Evolutionary conservation across 139 green algal genomes (phyloP).

Genomic region (Mychonastes homosphaera): DNA sequence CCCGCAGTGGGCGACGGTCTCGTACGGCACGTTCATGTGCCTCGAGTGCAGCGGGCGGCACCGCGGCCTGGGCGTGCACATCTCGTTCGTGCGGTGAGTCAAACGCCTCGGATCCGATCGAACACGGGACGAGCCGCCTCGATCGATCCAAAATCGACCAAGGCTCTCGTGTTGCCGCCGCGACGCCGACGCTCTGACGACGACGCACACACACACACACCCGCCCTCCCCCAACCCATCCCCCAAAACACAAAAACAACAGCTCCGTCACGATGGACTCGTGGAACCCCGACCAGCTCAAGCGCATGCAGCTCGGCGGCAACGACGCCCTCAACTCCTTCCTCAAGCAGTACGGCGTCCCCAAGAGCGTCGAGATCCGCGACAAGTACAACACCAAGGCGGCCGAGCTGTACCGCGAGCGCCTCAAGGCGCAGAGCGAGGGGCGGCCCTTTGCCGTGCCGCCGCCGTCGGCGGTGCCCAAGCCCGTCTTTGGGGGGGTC

Average conservation of each 20-base stretch:
- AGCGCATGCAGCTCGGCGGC: conserved; percentile 86
- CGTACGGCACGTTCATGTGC: conserved; percentile 97
- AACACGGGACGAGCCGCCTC: no score
- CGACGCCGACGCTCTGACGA: no score
- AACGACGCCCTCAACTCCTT: conserved; percentile 86
- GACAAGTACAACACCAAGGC: conserved; percentile 90
- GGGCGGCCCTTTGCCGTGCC: conserved; percentile 64
- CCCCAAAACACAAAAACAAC: no score
- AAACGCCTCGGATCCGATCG: no score
- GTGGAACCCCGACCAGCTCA: conserved; percentile 84
- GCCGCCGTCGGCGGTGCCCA: conserved; percentile 21
- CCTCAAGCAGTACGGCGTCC: conserved; percentile 80
- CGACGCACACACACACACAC: no score
- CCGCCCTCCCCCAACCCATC: no score
- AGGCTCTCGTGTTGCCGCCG: neutral
- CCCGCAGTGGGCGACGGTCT: conserved; percentile 89
- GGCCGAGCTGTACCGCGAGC: conserved; percentile 77
- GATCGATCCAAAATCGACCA: no score
- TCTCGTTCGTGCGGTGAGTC: conserved; percentile 92
- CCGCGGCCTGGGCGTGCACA: conserved; percentile 90
- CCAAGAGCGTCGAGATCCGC: conserved; percentile 75
- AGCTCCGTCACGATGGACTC: conserved; percentile 95
- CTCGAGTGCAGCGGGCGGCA: conserved; percentile 94
- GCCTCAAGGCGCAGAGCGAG: conserved; percentile 70
- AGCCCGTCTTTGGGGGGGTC: conserved; percentile 4